phyloP scores from a whole-genome alignment of 345 rosid species.

The Rubroshorea leprosula region DNA sequence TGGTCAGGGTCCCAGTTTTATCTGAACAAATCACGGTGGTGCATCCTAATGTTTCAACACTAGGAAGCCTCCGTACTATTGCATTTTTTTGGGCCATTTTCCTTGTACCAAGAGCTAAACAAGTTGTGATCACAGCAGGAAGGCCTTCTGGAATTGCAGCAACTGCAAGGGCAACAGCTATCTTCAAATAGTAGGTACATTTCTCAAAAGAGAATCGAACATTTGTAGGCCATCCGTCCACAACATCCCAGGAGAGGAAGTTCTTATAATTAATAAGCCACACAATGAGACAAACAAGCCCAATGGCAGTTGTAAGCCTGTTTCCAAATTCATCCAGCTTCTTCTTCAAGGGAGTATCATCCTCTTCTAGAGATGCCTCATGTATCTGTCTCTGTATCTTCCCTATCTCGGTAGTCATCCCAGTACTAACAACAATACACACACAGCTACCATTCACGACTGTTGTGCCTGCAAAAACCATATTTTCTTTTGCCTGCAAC shows the following conservation, averaged over 20 bases:
- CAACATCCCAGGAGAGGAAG: constrained; percentile 69
- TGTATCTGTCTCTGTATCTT: constrained; percentile 87
- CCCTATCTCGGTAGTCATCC: constrained; percentile 91
- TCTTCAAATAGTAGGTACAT: constrained; percentile 90
- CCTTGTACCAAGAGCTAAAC: constrained; percentile 82
- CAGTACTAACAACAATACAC: constrained; percentile 60
- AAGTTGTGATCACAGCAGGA: constrained; percentile 91
- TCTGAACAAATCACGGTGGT: constrained; percentile 97
- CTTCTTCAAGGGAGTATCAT: constrained; percentile 81
- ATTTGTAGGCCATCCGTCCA: constrained; percentile 69
- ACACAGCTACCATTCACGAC: constrained; percentile 79
- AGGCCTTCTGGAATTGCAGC: constrained; percentile 97
- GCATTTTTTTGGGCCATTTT: constrained; percentile 97
- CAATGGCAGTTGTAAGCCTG: constrained; percentile 69
- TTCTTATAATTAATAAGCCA: constrained; percentile 85
- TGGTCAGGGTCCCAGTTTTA: constrained; percentile 89
- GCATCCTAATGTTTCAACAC: constrained; percentile 94
- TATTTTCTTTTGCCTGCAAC: constrained; percentile 79
- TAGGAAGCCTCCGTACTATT: constrained; percentile 81
- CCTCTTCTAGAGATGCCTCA: constrained; percentile 76
- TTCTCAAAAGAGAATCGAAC: constrained; percentile 71
- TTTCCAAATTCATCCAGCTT: constrained; percentile 84
- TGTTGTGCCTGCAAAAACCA: constrained; percentile 83
- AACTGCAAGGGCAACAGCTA: constrained; percentile 90
- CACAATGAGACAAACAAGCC: constrained; percentile 67